phyloP scores from a whole-genome alignment of 2,329 filamentous ascomycete species.

The Fusarium zealandicum region DNA sequence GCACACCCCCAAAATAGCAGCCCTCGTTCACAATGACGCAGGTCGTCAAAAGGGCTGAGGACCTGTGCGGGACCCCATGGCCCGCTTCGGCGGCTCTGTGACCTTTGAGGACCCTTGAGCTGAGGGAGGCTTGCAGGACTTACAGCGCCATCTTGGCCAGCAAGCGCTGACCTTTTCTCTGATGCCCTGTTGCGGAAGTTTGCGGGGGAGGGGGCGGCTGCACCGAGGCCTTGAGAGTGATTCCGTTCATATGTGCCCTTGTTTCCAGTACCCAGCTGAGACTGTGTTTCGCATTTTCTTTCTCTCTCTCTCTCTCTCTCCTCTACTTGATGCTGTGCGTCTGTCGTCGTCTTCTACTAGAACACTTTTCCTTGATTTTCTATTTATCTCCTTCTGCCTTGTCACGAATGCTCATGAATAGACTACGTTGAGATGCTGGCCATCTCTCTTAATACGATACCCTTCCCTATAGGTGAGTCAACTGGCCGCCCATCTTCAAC shows the following conservation, averaged over 20 bases:
- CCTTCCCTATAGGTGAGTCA: slow-evolving; percentile 38
- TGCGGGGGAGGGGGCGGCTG: slow-evolving; percentile 20
- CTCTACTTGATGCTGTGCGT: slow-evolving; percentile 12
- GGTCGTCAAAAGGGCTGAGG: neutral
- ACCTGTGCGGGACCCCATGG: slow-evolving; percentile 4
- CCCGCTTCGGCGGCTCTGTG: slow-evolving; percentile 31
- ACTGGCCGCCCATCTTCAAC: neutral
- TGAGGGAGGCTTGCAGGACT: slow-evolving; percentile 37
- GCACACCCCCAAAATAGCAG: slow-evolving; percentile 22
- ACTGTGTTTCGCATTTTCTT: slow-evolving; percentile 30
- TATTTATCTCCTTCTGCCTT: slow-evolving; percentile 26
- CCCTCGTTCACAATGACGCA: slow-evolving; percentile 25
- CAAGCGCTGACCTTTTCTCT: slow-evolving; percentile 29
- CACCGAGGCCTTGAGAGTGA: slow-evolving; percentile 3
- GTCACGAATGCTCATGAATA: slow-evolving; percentile 37
- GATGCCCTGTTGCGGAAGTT: slow-evolving; percentile 10
- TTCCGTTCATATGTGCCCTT: slow-evolving; percentile 29
- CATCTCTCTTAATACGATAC: slow-evolving; percentile 43
- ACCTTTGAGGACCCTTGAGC: slow-evolving; percentile 14
- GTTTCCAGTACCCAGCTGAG: slow-evolving; percentile 16
- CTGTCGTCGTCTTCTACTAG: slow-evolving; percentile 21
- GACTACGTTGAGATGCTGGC: slow-evolving; percentile 48
- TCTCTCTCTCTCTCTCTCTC: slow-evolving; percentile 13
- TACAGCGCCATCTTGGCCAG: slow-evolving; percentile 18
- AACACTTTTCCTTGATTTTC: slow-evolving; percentile 13